These are phyloP conservation scores for Colletotrichum zoysiae DNA, from an alignment of 2,329 filamentous ascomycete genomes.

Conservation along the genomic window DNA sequence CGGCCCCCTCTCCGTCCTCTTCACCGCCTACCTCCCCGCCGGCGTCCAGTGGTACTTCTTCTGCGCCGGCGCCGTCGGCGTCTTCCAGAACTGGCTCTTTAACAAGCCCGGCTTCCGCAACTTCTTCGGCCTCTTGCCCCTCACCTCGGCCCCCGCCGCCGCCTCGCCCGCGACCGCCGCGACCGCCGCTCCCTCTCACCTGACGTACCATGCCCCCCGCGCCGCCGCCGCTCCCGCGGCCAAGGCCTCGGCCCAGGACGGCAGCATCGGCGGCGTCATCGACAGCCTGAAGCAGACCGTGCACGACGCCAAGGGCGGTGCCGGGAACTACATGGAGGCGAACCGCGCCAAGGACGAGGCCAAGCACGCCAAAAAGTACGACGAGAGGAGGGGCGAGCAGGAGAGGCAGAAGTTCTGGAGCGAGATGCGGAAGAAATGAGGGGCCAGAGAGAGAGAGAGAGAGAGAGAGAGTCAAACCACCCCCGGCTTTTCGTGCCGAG, in stretches of 20 bases:
- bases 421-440: slow-evolving; percentile 44
- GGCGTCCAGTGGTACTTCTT: slow-evolving; percentile 64
- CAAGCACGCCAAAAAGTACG: slow-evolving; percentile 52
- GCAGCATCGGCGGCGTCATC: slow-evolving; percentile 51
- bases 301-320: slow-evolving; percentile 48
- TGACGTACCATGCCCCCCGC: slow-evolving; percentile 52
- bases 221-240: neutral
- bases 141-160: slow-evolving; percentile 40
- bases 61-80: slow-evolving; percentile 50
- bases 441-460: slow-evolving; percentile 42
- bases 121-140: slow-evolving; percentile 49
- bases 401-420: slow-evolving; percentile 52
- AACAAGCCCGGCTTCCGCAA: slow-evolving; percentile 57
- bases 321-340: slow-evolving; percentile 49
- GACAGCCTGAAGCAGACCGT: slow-evolving; percentile 55
- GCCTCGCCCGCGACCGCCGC: no score
- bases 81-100: slow-evolving; percentile 53
- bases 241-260: slow-evolving; percentile 44
- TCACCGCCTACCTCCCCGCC: slow-evolving; percentile 62
- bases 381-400: slow-evolving; percentile 52
- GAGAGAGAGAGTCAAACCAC: slow-evolving; percentile 37
- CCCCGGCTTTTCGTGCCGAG: slow-evolving; percentile 9
- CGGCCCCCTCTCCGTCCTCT: slow-evolving; percentile 58
- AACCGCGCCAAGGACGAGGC: slow-evolving; percentile 52
- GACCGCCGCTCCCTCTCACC: slow-evolving; percentile 26